Conservation (phyloP, 2,329 filamentous ascomycete genomes). For the Sclerotinia glacialis region DNA sequence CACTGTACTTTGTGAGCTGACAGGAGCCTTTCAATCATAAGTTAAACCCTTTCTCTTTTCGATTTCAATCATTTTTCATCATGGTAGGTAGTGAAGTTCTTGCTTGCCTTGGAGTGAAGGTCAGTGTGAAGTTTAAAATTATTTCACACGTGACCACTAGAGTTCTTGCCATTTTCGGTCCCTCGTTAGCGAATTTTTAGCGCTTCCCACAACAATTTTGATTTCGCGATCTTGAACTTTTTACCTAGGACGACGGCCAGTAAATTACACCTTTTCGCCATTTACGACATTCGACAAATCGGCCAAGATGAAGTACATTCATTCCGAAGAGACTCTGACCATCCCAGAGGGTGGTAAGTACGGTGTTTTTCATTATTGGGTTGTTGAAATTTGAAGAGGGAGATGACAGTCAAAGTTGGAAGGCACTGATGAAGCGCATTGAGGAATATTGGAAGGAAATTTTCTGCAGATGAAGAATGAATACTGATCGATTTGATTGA, state of each 20-base stretch:
- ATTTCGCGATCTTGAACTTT: constrained; percentile 20
- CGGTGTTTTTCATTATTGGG: constrained; percentile 13
- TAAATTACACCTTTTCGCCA: constrained; percentile 22
- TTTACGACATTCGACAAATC: constrained; percentile 32
- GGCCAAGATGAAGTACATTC: constrained; percentile 99
- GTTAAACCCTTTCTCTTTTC: background rate
- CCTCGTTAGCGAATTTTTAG: constrained; percentile 21
- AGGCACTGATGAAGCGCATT: constrained; percentile 17
- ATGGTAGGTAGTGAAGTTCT: background rate
- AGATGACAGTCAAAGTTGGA: constrained; percentile 12
- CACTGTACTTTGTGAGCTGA: background rate
- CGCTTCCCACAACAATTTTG: constrained; percentile 22
- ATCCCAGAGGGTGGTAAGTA: constrained; percentile 95
- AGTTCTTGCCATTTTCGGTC: constrained; percentile 13
- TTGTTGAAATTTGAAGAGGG: background rate
- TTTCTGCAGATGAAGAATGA: constrained; percentile 24
- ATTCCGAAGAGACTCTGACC: constrained; percentile 91
- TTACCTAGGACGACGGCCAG: constrained; percentile 24
- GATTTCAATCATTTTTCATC: background rate
- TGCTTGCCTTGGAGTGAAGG: constrained; percentile 7
- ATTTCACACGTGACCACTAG: constrained; percentile 1
- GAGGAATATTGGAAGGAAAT: constrained; percentile 4
- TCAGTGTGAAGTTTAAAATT: background rate
- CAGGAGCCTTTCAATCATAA: background rate
- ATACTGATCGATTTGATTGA: constrained; percentile 42